Evolutionary conservation across 495 filamentous ascomycete species (phyloP).

Genomic region (Wilcoxina mikolae): DNA sequence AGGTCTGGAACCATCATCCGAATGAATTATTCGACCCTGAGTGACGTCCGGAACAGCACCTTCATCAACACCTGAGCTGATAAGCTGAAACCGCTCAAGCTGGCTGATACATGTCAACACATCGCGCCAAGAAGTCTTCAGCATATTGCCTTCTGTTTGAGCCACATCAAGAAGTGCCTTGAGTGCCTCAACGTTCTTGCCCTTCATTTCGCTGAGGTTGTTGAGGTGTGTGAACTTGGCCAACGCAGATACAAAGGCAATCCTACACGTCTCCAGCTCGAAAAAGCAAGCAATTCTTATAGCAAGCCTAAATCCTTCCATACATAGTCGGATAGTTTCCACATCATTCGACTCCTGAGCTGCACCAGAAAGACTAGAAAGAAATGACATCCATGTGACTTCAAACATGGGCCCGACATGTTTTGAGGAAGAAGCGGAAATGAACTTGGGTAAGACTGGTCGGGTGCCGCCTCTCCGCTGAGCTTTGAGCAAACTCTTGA

Average conservation of each 20-base stretch:
- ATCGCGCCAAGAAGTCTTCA: conserved; percentile 86
- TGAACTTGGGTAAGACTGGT: conserved; percentile 57
- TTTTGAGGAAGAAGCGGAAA: conserved; percentile 79
- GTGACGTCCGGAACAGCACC: conserved; percentile 84
- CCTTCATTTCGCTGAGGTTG: conserved; percentile 87
- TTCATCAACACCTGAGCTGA: conserved; percentile 86
- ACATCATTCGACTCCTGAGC: conserved; percentile 85
- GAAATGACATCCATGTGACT: conserved; percentile 97
- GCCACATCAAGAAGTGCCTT: conserved; percentile 83
- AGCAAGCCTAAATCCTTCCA: conserved; percentile 88
- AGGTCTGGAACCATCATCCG: conserved; percentile 31
- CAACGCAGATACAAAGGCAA: conserved; percentile 85
- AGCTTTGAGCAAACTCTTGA: conserved; percentile 73
- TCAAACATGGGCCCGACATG: conserved; percentile 99
- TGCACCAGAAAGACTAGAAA: conserved; percentile 78
- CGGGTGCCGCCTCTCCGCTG: conserved; percentile 66
- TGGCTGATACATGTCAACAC: conserved; percentile 91
- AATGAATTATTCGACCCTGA: conserved; percentile 56
- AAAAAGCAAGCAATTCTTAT: conserved; percentile 89
- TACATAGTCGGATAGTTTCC: conserved; percentile 75
- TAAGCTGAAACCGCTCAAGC: conserved; percentile 88
- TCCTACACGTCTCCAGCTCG: conserved; percentile 73
- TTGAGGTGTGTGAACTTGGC: conserved; percentile 90
- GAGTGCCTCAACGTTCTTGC: conserved; percentile 89
- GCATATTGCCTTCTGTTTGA: conserved; percentile 74